These are phyloP conservation scores for Adansonia rubrostipa DNA, from an alignment of 441 rosid genomes.

Conservation along the genomic window DNA sequence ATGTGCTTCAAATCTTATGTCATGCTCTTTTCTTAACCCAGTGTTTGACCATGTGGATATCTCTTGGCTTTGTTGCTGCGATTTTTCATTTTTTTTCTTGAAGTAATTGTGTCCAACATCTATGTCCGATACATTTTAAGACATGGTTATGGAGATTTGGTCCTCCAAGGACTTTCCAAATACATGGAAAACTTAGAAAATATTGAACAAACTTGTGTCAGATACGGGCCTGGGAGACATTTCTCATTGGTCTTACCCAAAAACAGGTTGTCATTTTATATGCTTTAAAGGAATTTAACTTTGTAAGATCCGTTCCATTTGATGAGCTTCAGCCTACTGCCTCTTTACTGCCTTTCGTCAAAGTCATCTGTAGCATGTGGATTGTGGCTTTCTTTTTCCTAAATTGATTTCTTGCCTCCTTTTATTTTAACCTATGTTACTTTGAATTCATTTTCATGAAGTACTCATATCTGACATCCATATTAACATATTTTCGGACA, in stretches of 20 bases:
- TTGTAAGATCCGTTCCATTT: background rate
- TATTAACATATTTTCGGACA: too few species aligned
- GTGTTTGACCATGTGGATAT: background rate
- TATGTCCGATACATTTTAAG: too few species aligned
- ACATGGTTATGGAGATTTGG: too few species aligned
- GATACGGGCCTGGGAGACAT: background rate
- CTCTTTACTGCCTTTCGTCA: background rate
- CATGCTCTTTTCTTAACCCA: background rate
- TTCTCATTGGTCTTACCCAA: slow-evolving; percentile 7
- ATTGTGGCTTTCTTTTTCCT: slow-evolving; percentile 16
- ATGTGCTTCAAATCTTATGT: background rate
- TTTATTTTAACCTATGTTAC: background rate
- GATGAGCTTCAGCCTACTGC: background rate
- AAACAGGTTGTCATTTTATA: background rate
- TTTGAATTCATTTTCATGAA: too few species aligned
- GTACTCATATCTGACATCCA: too few species aligned
- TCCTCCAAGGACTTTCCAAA: too few species aligned
- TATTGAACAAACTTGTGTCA: too few species aligned
- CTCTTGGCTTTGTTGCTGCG: background rate
- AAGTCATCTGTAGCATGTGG: slow-evolving; percentile 7
- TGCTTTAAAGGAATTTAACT: background rate
- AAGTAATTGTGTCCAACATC: too few species aligned
- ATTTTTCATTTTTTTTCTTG: too few species aligned
- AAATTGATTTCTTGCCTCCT: background rate
- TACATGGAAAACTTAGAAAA: too few species aligned